Percentiles rank a stretch among this genome's conserved stretches.
Evolutionary conservation across 441 rosid species (phyloP).

Genomic region (Populus hybrid): DNA sequence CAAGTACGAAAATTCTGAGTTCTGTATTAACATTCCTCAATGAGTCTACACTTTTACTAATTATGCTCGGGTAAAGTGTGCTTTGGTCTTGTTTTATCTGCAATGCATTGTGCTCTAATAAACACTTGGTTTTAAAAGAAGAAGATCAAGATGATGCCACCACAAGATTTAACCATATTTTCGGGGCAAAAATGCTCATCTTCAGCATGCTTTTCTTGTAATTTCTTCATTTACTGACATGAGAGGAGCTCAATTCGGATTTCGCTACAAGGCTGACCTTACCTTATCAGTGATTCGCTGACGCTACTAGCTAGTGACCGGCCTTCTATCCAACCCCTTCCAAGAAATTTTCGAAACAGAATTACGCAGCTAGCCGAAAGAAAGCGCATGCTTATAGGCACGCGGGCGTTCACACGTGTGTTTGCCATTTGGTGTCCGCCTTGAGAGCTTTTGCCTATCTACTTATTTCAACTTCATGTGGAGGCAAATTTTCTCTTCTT

Average conservation of each 20-base stretch:
- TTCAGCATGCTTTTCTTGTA: background rate
- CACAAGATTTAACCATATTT: background rate
- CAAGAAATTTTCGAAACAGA: constrained; percentile 1
- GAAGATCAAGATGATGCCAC: background rate
- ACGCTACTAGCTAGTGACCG: background rate
- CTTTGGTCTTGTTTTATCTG: too few relatives aligned
- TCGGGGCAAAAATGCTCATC: background rate
- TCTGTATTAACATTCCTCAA: too few relatives aligned
- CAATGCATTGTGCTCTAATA: too few relatives aligned
- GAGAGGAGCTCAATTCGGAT: background rate
- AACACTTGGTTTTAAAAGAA: too few relatives aligned
- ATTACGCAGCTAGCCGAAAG: background rate
- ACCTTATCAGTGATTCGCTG: background rate
- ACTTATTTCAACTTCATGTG: constrained; percentile 8
- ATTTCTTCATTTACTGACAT: background rate
- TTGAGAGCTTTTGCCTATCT: background rate
- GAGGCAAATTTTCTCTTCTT: constrained; percentile 2
- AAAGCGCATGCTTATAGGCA: background rate
- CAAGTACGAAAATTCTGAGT: background rate
- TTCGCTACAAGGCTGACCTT: background rate
- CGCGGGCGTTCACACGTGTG: background rate
- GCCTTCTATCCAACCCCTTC: background rate
- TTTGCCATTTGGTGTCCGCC: background rate
- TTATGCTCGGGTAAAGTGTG: background rate
- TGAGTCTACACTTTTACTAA: too few relatives aligned